Conservation (phyloP, 2,329 filamentous ascomycete genomes). For the Aaosphaeria arxii region DNA sequence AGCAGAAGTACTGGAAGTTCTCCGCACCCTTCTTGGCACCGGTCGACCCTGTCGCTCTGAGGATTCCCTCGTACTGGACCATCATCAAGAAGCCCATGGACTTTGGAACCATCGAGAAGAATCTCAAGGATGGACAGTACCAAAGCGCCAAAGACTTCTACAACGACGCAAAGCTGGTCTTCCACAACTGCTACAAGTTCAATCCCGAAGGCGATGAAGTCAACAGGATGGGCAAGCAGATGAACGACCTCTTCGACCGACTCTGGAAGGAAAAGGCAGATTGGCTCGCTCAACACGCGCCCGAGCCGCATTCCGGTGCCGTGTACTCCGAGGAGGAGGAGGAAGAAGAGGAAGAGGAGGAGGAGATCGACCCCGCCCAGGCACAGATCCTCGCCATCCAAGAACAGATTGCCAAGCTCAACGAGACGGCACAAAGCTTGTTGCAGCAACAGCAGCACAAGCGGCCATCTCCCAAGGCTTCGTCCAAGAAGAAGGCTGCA, state of each 20-base stretch:
- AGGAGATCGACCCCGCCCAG: constrained; percentile 45
- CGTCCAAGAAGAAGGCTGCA: constrained; percentile 46
- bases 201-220: constrained; percentile 78
- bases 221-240: constrained; percentile 65
- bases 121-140: constrained; percentile 77
- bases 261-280: constrained; percentile 76
- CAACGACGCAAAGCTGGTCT: constrained; percentile 75
- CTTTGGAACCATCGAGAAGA: constrained; percentile 73
- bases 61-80: constrained; percentile 89
- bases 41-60: constrained; percentile 89
- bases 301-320: constrained; percentile 63
- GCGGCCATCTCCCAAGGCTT: constrained; percentile 53
- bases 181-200: constrained; percentile 89
- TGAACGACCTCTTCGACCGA: constrained; percentile 71
- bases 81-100: constrained; percentile 98
- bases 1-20: constrained; percentile 64
- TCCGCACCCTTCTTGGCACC: constrained; percentile 76
- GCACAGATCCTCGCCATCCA: constrained; percentile 51
- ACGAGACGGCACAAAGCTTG: constrained; percentile 58
- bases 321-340: constrained; percentile 66
- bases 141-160: constrained; percentile 81
- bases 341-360: constrained; percentile 64
- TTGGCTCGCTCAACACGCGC: constrained; percentile 73
- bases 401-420: constrained; percentile 69
- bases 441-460: constrained; percentile 43